These are phyloP conservation scores for Penicillium sp. DNA, from an alignment of 2,329 filamentous ascomycete species.

Conservation along the genomic window DNA sequence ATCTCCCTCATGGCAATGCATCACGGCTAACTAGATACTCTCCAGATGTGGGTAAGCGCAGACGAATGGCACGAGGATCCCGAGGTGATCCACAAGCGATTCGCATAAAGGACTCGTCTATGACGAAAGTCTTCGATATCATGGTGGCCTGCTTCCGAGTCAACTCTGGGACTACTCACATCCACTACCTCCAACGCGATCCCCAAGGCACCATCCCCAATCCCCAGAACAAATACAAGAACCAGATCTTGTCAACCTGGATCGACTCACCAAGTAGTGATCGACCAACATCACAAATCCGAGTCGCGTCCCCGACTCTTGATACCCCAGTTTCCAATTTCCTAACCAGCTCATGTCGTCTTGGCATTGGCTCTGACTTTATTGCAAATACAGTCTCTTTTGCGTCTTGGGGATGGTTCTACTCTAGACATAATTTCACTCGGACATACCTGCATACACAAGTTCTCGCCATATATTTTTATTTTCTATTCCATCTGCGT, in stretches of 20 bases:
- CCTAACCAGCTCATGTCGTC: slow-evolving; percentile 5
- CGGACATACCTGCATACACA: slow-evolving; percentile 3
- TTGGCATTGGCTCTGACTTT: slow-evolving; percentile 6
- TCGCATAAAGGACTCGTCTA: slow-evolving; percentile 59
- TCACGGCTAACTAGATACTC: not conserved
- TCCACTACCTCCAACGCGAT: not conserved
- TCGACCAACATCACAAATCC: slow-evolving; percentile 15
- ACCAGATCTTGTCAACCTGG: not conserved
- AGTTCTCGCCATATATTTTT: not conserved
- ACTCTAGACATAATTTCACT: slow-evolving; percentile 1
- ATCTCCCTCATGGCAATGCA: not conserved
- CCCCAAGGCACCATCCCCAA: not conserved
- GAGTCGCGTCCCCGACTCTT: slow-evolving; percentile 26
- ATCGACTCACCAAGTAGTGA: slow-evolving; percentile 8
- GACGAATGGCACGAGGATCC: slow-evolving; percentile 99
- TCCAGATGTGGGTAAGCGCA: slow-evolving; percentile 98
- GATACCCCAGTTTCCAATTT: slow-evolving; percentile 27
- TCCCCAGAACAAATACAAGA: not conserved
- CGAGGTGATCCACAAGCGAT: slow-evolving; percentile 97
- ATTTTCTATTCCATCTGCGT: not conserved
- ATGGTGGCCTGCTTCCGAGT: not conserved
- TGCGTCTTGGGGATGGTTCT: slow-evolving; percentile 3
- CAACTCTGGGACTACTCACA: not conserved
- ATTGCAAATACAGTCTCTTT: slow-evolving; percentile 11
- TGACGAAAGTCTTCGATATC: not conserved